Percentiles rank a stretch among this genome's conserved stretches.
Conservation (phyloP, 78 protist genomes). For the Dictyostelium brefeldianum region DNA sequence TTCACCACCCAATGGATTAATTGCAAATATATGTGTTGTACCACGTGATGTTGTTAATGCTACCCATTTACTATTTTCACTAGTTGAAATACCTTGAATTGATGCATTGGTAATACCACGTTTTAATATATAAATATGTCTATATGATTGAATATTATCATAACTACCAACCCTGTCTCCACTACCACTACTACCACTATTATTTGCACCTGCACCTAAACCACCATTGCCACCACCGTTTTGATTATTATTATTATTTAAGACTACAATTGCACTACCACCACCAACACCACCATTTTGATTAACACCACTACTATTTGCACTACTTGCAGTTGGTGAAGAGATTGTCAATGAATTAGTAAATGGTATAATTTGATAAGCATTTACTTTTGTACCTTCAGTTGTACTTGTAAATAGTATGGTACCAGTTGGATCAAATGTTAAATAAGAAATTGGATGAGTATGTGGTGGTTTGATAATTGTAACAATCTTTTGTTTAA, state of each 20-base stretch:
- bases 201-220: not conserved
- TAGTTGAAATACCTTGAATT: slow-evolving; percentile 61
- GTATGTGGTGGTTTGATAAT: slow-evolving; percentile 61
- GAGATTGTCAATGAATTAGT: slow-evolving; percentile 43
- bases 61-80: slow-evolving; percentile 75
- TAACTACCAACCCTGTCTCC: not conserved
- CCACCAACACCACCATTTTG: not conserved
- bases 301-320: not conserved
- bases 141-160: slow-evolving; percentile 13
- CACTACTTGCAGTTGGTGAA: slow-evolving; percentile 25
- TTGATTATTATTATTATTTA: not conserved
- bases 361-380: slow-evolving; percentile 65
- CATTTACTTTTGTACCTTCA: slow-evolving; percentile 71
- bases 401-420: slow-evolving; percentile 60
- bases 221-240: not conserved
- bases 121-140: slow-evolving; percentile 78
- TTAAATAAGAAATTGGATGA: slow-evolving; percentile 67
- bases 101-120: slow-evolving; percentile 82
- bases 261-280: not conserved
- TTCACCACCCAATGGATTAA: slow-evolving; percentile 76
- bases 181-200: not conserved
- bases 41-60: slow-evolving; percentile 69
- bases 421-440: slow-evolving; percentile 75
- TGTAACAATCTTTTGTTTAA: slow-evolving; percentile 35
- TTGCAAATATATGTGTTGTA: slow-evolving; percentile 72